These are phyloP conservation scores for Rhodomyrtus psidioides DNA, from an alignment of 441 rosid species.

Conservation along the genomic window DNA sequence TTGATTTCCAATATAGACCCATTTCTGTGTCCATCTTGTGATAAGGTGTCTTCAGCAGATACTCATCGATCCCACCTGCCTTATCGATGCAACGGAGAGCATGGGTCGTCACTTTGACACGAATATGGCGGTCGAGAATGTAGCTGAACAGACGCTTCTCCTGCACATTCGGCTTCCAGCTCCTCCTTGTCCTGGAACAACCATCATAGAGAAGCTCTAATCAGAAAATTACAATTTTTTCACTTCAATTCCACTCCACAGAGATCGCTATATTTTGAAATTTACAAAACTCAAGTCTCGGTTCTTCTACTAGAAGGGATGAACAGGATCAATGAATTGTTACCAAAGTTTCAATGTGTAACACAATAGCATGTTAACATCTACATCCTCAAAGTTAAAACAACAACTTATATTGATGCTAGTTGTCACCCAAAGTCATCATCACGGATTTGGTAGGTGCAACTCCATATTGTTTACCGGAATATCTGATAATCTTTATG, in stretches of 20 bases:
- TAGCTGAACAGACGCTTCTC: slow-evolving; percentile 90
- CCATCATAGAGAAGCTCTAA: not conserved
- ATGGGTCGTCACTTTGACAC: slow-evolving; percentile 77
- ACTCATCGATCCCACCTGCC: slow-evolving; percentile 98
- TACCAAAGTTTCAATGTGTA: not conserved
- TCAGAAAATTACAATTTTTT: not conserved
- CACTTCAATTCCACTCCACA: not conserved
- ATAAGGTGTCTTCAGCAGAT: slow-evolving; percentile 86
- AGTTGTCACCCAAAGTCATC: not conserved
- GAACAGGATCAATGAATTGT: not conserved
- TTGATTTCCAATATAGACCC: slow-evolving; percentile 87
- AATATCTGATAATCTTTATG: not conserved
- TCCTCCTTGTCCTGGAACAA: slow-evolving; percentile 59
- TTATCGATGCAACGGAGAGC: slow-evolving; percentile 96
- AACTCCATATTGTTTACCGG: not conserved
- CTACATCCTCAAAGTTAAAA: not conserved
- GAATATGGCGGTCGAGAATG: slow-evolving; percentile 81
- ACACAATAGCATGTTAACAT: not conserved
- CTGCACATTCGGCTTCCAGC: slow-evolving; percentile 96
- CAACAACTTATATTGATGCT: not conserved
- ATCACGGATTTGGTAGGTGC: not conserved
- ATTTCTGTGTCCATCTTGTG: slow-evolving; percentile 90
- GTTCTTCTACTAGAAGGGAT: not conserved
- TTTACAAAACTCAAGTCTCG: not conserved
- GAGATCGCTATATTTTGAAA: not conserved